Evolutionary conservation across 768 basidiomycete genomes (phyloP).

Genomic region (Pleurotus citrinopileatus): DNA sequence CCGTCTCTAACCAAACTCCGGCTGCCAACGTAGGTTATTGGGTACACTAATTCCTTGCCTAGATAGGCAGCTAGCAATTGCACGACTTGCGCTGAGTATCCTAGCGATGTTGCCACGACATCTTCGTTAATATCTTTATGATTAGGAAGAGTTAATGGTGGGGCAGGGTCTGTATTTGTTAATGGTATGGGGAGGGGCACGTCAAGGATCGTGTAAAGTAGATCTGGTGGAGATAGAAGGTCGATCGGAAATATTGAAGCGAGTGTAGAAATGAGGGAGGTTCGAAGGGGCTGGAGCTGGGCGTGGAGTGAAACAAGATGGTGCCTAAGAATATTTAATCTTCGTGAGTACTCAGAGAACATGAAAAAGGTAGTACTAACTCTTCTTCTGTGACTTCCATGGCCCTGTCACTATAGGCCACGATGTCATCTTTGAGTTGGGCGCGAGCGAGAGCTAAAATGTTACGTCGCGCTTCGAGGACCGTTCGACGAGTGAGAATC

Average conservation of each 20-base stretch:
- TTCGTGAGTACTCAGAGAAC: slow-evolving; percentile 14
- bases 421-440: slow-evolving; percentile 30
- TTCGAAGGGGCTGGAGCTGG: slow-evolving; percentile 51
- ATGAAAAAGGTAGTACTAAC: slow-evolving; percentile 23
- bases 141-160: slow-evolving; percentile 67
- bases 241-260: slow-evolving; percentile 88
- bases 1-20: slow-evolving; percentile 89
- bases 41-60: slow-evolving; percentile 78
- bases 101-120: slow-evolving; percentile 82
- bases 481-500: slow-evolving; percentile 24
- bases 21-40: slow-evolving; percentile 87
- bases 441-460: slow-evolving; percentile 41
- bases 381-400: slow-evolving; percentile 35
- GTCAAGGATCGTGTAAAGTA: slow-evolving; percentile 86
- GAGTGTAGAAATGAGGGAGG: slow-evolving; percentile 65
- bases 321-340: slow-evolving; percentile 32
- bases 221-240: slow-evolving; percentile 74
- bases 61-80: slow-evolving; percentile 80
- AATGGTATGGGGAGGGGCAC: slow-evolving; percentile 91
- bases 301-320: slow-evolving; percentile 44
- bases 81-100: slow-evolving; percentile 85
- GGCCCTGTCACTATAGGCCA: slow-evolving; percentile 22
- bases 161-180: slow-evolving; percentile 72
- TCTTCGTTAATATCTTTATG: slow-evolving; percentile 81
- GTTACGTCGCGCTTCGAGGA: slow-evolving; percentile 37